Evolutionary conservation across 2,329 filamentous ascomycete species (phyloP).

Genomic region (Aspergillus novofumigatus): DNA sequence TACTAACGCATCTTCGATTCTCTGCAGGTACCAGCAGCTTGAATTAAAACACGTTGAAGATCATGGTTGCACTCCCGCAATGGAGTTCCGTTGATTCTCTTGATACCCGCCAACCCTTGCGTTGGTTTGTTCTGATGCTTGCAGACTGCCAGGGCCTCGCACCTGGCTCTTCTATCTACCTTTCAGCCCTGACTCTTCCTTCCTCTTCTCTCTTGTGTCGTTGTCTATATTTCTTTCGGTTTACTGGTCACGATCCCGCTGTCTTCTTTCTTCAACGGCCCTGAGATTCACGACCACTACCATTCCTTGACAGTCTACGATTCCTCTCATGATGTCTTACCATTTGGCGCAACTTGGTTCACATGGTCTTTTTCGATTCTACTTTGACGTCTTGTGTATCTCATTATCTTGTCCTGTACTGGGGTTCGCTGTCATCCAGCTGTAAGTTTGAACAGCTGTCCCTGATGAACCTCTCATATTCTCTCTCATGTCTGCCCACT

Average conservation of each 20-base stretch:
- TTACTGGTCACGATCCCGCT: not conserved
- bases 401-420: not conserved
- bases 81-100: slow-evolving; percentile 73
- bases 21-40: slow-evolving; percentile 77
- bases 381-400: not conserved
- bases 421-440: not conserved
- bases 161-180: not conserved
- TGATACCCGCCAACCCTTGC: not conserved
- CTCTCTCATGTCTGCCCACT: not conserved
- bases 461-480: not conserved
- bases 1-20: slow-evolving; percentile 1
- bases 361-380: not conserved
- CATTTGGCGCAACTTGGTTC: not conserved
- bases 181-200: not conserved
- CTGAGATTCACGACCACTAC: not conserved
- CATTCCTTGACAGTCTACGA: not conserved
- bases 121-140: not conserved
- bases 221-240: not conserved
- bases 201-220: not conserved
- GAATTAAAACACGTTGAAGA: slow-evolving; percentile 86
- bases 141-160: not conserved
- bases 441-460: not conserved
- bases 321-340: not conserved
- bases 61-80: slow-evolving; percentile 73
- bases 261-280: not conserved